Conservation (phyloP, 75 land plant genomes). For the Pinus taeda region DNA sequence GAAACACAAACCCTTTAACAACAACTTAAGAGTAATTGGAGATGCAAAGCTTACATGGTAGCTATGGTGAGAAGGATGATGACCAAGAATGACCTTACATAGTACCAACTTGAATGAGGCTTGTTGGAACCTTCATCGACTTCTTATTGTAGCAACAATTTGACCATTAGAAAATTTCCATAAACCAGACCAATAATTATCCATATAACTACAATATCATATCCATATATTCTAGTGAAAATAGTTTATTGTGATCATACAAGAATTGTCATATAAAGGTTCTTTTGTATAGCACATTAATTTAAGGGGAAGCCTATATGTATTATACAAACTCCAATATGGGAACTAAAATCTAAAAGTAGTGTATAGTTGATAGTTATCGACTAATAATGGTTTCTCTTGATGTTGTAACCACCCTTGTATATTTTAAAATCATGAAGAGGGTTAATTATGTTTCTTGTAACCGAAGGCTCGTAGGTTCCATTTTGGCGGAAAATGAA, state of each 20-base stretch:
- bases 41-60: constrained; percentile 48
- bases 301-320: not conserved
- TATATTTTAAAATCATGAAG: constrained; percentile 29
- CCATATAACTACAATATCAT: constrained; percentile 54
- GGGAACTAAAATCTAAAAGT: not conserved
- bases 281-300: constrained; percentile 5
- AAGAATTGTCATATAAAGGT: not conserved
- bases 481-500: not conserved
- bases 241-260: constrained; percentile 38
- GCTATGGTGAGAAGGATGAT: constrained; percentile 42
- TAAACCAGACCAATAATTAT: constrained; percentile 40
- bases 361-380: constrained; percentile 27
- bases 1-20: too few relatives aligned
- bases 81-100: constrained; percentile 30
- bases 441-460: constrained; percentile 45
- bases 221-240: constrained; percentile 66
- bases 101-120: constrained; percentile 18
- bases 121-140: constrained; percentile 9
- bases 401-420: constrained; percentile 60
- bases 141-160: constrained; percentile 18
- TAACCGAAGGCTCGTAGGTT: constrained; percentile 1
- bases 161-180: constrained; percentile 25
- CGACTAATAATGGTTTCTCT: constrained; percentile 74
- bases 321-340: not conserved
- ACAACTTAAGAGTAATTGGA: not conserved